These are phyloP conservation scores for Agapanthus africanus DNA, from an alignment of 106 monocot species.

Conservation along the genomic window DNA sequence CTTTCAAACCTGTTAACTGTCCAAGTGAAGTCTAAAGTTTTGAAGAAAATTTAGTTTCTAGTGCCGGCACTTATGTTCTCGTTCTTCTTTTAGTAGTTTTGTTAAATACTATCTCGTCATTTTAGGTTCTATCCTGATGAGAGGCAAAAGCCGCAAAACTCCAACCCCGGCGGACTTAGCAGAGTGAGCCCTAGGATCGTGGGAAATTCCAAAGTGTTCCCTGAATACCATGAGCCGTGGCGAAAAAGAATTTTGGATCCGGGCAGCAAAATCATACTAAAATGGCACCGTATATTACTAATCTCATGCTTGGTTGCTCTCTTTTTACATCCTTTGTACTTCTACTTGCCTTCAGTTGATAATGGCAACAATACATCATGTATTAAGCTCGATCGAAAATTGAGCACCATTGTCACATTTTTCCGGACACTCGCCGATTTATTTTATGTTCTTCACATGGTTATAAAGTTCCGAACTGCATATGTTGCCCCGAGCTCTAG, in stretches of 20 bases:
- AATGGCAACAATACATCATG: conserved; percentile 24
- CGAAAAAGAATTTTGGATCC: conserved; percentile 46
- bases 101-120: no score
- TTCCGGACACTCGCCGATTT: conserved; percentile 41
- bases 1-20: no score
- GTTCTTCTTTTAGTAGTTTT: no score
- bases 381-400: conserved; percentile 28
- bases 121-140: conserved; percentile 45
- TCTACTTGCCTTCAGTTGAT: conserved; percentile 44
- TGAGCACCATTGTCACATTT: conserved; percentile 36
- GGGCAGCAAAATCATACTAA: conserved; percentile 40
- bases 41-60: no score
- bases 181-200: conserved; percentile 5
- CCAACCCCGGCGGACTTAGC: conserved; percentile 3
- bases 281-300: conserved; percentile 57
- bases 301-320: conserved; percentile 49
- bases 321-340: conserved; percentile 57
- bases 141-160: conserved; percentile 28
- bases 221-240: conserved; percentile 39
- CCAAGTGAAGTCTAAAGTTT: no score
- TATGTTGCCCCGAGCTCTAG: conserved; percentile 74
- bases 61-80: no score
- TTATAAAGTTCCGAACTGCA: conserved; percentile 73
- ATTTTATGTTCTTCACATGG: conserved; percentile 67
- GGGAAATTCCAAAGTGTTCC: conserved; percentile 25